Conservation (phyloP, 306 rosid genomes). For the Aeschynomene evenia region DNA sequence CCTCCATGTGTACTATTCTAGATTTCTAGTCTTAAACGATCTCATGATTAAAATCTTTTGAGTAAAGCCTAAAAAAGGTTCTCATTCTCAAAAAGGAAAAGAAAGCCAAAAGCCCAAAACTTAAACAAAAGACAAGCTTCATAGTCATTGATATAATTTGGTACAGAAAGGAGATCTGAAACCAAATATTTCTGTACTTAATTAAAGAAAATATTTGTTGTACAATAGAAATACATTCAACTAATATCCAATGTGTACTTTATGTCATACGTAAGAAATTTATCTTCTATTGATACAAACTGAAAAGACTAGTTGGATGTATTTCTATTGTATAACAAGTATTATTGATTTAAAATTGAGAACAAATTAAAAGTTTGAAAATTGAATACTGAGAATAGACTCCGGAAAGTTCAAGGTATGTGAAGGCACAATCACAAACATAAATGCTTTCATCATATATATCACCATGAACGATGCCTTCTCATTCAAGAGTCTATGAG, state of each 20-base stretch:
- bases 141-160: constrained; percentile 12
- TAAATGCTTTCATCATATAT: not conserved
- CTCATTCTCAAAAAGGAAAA: not conserved
- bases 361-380: not conserved
- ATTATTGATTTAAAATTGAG: no score
- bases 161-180: not conserved
- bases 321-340: no score
- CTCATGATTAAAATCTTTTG: constrained; percentile 1
- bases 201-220: no score
- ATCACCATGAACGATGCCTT: not conserved
- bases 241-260: no score
- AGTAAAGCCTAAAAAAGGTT: constrained; percentile 16
- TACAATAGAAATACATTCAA: no score
- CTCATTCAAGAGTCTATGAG: not conserved
- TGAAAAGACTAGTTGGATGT: no score
- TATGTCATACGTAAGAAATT: no score
- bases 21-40: not conserved
- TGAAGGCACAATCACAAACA: not conserved
- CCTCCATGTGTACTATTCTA: not conserved
- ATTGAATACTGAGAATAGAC: not conserved
- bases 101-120: not conserved
- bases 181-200: no score
- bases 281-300: no score
- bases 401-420: not conserved
- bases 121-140: not conserved